Base-by-base conservation (phyloP, 345 rosid genomes). In the Syzygium oleosum region DNA sequence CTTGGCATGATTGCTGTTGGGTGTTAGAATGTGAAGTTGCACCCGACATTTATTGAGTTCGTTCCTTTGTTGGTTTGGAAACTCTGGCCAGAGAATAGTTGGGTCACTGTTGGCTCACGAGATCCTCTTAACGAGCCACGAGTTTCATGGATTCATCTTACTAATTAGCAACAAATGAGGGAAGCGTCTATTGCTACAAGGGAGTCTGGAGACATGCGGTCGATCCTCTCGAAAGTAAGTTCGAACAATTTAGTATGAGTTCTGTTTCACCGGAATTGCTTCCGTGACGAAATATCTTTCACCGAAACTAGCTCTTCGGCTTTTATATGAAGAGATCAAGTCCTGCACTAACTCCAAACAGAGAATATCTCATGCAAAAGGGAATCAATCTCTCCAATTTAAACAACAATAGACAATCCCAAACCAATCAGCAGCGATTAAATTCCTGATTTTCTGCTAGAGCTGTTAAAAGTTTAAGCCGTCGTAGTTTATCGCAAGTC, bases 31-130 rank as follows among this genome's bases (percentile, higher is more conserved):
- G 83, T 34, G 83, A 38, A 73, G 83, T 38, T 38, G 22, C 49
- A 19, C 49, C 19, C 58, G 51, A 88, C 88, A 85, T 77, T 84
- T 84, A 88, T 88, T 38, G 92, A 85, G 86, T 85, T 90, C 87
- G 92, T 91, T 90, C 85, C 34, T 54, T 88, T 85, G 84, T 54
- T 86, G 89, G 77, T 84, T 52, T 68, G 53, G n/a, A 59, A 87
- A 90, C 68, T 63, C n/a, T 79, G 25, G 46, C 14, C n/a, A 56
- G 53, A 84, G 46, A 21, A 68, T 68, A 68, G 86, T 85, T 88
- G 91, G 89, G 90, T 85, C 87, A 31, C 68, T 85, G 92, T 89
- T 83, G 87, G 89, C 52, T 93, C 94, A 93, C 94, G 93, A 90
- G 95, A 89, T 65, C 25, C 23, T 22, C 84, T 27, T 85, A 85